A percentile compares a stretch with the other conserved stretches of the same genome.
These are phyloP conservation scores for Paecilomyces dactylethromorphus DNA, from an alignment of 2,329 filamentous ascomycete species.

Conservation along the genomic window DNA sequence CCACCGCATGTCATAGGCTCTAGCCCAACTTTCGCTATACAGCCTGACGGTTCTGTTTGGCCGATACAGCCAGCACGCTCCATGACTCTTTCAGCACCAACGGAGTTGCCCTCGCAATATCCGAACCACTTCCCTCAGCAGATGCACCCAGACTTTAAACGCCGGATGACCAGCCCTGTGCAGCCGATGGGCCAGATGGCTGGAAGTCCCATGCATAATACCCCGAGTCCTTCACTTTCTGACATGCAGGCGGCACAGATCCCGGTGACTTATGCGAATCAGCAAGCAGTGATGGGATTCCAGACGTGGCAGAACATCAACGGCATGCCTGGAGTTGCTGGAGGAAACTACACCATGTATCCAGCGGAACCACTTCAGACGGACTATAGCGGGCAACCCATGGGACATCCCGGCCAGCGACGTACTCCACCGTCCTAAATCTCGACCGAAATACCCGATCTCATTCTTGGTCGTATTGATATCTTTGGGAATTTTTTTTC, in stretches of 20 bases:
- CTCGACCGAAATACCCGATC: background rate
- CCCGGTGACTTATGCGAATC: slow-evolving; percentile 22
- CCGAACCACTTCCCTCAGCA: slow-evolving; percentile 22
- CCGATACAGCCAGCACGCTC: slow-evolving; percentile 23
- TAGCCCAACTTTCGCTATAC: slow-evolving; percentile 23
- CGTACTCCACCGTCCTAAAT: slow-evolving; percentile 17
- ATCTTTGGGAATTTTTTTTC: background rate
- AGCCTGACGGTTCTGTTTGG: slow-evolving; percentile 31
- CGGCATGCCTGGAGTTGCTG: slow-evolving; percentile 21
- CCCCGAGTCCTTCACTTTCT: slow-evolving; percentile 16
- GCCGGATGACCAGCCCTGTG: slow-evolving; percentile 30
- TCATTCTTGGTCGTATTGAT: slow-evolving; percentile 7
- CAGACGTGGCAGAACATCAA: slow-evolving; percentile 23
- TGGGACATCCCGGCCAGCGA: slow-evolving; percentile 24
- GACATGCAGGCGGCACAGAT: slow-evolving; percentile 21
- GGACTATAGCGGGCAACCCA: slow-evolving; percentile 16
- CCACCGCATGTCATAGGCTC: slow-evolving; percentile 25
- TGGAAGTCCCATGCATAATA: slow-evolving; percentile 10
- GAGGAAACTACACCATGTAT: slow-evolving; percentile 28
- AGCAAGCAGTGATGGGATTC: slow-evolving; percentile 22
- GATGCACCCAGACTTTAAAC: slow-evolving; percentile 26
- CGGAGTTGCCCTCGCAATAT: slow-evolving; percentile 19
- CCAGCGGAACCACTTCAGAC: slow-evolving; percentile 13
- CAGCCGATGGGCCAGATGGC: slow-evolving; percentile 14
- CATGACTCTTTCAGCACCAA: slow-evolving; percentile 27